Evolutionary conservation across 352 stramenopile species (phyloP).

Genomic region (Phytophthora citrophthora): DNA sequence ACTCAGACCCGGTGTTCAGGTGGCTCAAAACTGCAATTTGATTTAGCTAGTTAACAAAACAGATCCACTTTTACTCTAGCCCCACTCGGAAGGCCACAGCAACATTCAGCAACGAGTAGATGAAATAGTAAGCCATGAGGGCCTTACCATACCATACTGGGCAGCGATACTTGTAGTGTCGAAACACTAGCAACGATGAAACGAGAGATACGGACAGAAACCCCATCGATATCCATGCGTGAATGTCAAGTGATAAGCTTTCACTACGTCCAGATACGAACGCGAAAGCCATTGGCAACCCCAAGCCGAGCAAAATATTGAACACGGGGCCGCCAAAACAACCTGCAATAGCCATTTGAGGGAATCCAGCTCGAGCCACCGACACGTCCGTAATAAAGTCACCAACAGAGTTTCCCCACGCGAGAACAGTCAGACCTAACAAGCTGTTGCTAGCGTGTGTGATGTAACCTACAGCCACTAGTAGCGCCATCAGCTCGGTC

Average conservation of each 20-base stretch:
- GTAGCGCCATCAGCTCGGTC: conserved; percentile 83
- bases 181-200: conserved; percentile 62
- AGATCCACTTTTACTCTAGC: conserved; percentile 10
- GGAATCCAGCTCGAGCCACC: conserved; percentile 78
- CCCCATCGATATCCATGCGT: conserved; percentile 74
- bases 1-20: conserved; percentile 58
- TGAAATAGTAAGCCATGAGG: conserved; percentile 67
- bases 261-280: conserved; percentile 53
- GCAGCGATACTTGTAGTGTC: conserved; percentile 58
- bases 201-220: conserved; percentile 72
- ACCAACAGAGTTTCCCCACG: conserved; percentile 86
- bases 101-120: conserved; percentile 81
- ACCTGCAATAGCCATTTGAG: conserved; percentile 86
- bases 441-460: conserved; percentile 81
- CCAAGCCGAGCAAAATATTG: conserved; percentile 83
- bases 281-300: conserved; percentile 71
- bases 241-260: conserved; percentile 60
- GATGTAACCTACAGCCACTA: conserved; percentile 79
- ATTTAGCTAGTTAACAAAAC: conserved; percentile 18
- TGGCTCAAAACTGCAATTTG: conserved; percentile 65
- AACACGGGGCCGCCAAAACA: conserved; percentile 87
- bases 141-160: conserved; percentile 76
- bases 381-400: conserved; percentile 88
- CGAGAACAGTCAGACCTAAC: conserved; percentile 79
- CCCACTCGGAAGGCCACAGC: conserved; percentile 49